Base-by-base conservation (phyloP, 2,329 filamentous ascomycete genomes). In the Scytalidium sp. region DNA sequence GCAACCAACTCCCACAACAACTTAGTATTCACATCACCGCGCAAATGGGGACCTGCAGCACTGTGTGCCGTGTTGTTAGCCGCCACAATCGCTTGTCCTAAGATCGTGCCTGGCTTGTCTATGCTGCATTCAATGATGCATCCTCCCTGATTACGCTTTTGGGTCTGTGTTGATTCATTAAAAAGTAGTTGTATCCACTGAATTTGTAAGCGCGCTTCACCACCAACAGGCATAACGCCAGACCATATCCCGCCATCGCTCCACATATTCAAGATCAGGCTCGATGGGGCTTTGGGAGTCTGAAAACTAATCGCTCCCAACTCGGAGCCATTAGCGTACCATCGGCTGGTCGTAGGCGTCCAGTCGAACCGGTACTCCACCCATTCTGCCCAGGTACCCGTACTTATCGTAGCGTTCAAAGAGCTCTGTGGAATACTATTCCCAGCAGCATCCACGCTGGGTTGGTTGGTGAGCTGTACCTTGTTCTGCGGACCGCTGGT, bases 381-480 rank as follows among this genome's bases (percentile, higher is more conserved):
- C 63, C 62, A 65, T 3, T 49, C 19, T 10, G 53, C 61, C 60
- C 62, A 64, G 3, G 22, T 40, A 1, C 43, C 50, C 2, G 59
- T 53, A 11, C 54, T 56, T n/a, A n/a, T n/a, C 2, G 56, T 56
- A 1, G 50, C 45, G 41, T 64, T 64, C 3, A 57, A 45, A 4
- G 61, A 63, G 4, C 58, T 57, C 23, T 58, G 45, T 2, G 52
- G 23, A 1, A 59, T 25, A 0, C 36, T 45, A 43, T 60, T 50
- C 0, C 62, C 61, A 3, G 53, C 43, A 21, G 49, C 50, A 41
- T 62, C 50, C 1, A 56, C 41, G 2, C 54, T 57, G 1, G 63
- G 63, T 42, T 65, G 63, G 20, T 65, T 65, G 1, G 63, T 64
- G 43, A 59, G 64, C 45, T 65, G 63, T 1, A 64, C 58, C 3